phyloP scores from a whole-genome alignment of 495 filamentous ascomycete species.

The Cercophora scortea region DNA sequence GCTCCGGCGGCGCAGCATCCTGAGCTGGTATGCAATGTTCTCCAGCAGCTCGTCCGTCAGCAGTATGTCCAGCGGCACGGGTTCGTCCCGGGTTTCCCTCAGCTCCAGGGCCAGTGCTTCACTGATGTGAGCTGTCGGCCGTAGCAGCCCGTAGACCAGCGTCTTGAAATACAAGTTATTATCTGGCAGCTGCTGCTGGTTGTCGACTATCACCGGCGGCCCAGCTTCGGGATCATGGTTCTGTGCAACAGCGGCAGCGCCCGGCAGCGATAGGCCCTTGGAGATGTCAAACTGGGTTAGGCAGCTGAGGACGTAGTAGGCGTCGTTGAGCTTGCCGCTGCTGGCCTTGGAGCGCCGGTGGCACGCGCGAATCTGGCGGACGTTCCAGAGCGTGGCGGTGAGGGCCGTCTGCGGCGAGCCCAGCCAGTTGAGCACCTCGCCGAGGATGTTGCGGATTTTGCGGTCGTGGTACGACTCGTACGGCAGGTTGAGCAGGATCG shows the following conservation, averaged over 20 bases:
- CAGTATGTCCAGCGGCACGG: neutral
- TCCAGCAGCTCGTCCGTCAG: neutral
- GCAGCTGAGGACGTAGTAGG: constrained; percentile 10
- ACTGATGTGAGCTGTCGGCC: neutral
- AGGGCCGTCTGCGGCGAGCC: constrained; percentile 7
- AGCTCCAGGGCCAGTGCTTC: neutral
- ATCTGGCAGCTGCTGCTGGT: no score
- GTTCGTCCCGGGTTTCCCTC: neutral
- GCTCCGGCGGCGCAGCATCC: neutral
- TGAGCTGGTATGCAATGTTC: constrained; percentile 1
- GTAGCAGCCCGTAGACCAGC: neutral
- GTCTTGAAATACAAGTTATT: neutral
- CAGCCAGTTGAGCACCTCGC: constrained; percentile 1
- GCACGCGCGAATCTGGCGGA: constrained; percentile 4
- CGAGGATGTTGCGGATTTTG: neutral
- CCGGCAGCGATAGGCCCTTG: no score
- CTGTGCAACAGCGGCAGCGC: no score
- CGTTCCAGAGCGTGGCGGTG: constrained; percentile 5
- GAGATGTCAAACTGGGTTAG: constrained; percentile 6
- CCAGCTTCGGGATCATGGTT: neutral
- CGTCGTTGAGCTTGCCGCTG: neutral
- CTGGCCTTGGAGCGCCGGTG: neutral
- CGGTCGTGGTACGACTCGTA: constrained; percentile 2
- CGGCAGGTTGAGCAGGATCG: constrained; percentile 4
- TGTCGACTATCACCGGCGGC: neutral